Percentiles rank a stretch among this genome's conserved stretches.
Conservation (phyloP, 1,284 basidiomycete species). For the Malassezia nana region DNA sequence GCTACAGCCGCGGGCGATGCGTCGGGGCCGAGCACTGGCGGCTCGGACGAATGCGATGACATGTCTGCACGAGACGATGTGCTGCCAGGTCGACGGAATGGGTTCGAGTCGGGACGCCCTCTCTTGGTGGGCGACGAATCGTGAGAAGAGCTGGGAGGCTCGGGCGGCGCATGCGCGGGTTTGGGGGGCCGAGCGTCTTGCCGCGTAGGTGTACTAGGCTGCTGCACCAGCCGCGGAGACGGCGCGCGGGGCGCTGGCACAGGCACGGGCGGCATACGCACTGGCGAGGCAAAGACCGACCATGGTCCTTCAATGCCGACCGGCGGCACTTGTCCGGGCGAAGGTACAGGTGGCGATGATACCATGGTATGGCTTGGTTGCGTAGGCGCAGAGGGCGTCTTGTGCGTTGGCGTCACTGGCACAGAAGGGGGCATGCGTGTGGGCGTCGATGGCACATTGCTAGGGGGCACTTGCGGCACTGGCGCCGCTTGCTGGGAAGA, state of each 20-base stretch:
- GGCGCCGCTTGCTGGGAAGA: too few species aligned
- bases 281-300: slow-evolving; percentile 7
- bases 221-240: neutral
- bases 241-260: neutral
- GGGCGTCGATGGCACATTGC: too few species aligned
- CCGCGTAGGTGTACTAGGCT: neutral
- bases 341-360: too few species aligned
- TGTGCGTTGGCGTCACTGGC: too few species aligned
- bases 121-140: neutral
- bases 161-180: neutral
- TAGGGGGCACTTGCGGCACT: too few species aligned
- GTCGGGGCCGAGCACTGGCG: neutral
- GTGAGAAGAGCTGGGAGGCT: too few species aligned
- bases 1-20: neutral
- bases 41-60: neutral
- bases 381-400: too few species aligned
- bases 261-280: neutral
- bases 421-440: too few species aligned
- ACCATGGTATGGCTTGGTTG: neutral
- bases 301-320: neutral
- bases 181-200: neutral
- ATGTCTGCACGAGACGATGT: neutral
- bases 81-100: slow-evolving; percentile 1
- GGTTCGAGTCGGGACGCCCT: slow-evolving; percentile 1
- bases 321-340: too few species aligned